Evolutionary conservation across 1,284 basidiomycete genomes (phyloP).

Genomic region (Tilletiopsis washingtonensis): DNA sequence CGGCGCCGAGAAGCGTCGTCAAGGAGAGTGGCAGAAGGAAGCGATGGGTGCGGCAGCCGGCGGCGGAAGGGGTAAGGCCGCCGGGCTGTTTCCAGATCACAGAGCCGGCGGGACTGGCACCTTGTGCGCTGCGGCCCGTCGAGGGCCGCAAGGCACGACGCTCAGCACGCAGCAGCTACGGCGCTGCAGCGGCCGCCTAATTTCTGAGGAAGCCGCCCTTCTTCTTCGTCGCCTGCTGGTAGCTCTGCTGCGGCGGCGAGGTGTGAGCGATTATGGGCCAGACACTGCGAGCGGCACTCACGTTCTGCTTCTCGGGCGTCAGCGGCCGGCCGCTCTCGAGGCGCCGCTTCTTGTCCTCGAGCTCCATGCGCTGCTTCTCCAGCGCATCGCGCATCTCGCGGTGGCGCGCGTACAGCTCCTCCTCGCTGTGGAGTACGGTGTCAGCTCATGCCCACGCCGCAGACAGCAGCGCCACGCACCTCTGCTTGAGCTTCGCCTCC

Average conservation of each 20-base stretch:
- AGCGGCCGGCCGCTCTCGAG: conserved; percentile 64
- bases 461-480: background rate
- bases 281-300: background rate
- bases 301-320: conserved; percentile 73
- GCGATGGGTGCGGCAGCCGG: too few relatives aligned
- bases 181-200: too few relatives aligned
- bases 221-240: conserved; percentile 33
- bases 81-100: too few relatives aligned
- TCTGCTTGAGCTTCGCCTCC: conserved; percentile 47
- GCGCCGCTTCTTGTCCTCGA: conserved; percentile 96
- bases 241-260: background rate
- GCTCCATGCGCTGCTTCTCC: conserved; percentile 87
- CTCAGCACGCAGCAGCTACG: too few relatives aligned
- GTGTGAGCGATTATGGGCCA: background rate
- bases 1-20: too few relatives aligned
- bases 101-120: too few relatives aligned
- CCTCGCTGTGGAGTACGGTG: conserved; percentile 18
- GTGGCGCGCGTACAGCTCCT: conserved; percentile 46
- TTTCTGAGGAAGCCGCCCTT: conserved; percentile 39
- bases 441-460: background rate
- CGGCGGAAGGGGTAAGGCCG: too few relatives aligned
- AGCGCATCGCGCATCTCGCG: conserved; percentile 52
- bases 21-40: too few relatives aligned
- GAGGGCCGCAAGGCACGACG: too few relatives aligned
- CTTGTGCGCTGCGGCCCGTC: too few relatives aligned